Percentiles rank a stretch among this genome's conserved stretches.
Conservation (phyloP, 1,284 basidiomycete species). For the Abortiporus biennis region DNA sequence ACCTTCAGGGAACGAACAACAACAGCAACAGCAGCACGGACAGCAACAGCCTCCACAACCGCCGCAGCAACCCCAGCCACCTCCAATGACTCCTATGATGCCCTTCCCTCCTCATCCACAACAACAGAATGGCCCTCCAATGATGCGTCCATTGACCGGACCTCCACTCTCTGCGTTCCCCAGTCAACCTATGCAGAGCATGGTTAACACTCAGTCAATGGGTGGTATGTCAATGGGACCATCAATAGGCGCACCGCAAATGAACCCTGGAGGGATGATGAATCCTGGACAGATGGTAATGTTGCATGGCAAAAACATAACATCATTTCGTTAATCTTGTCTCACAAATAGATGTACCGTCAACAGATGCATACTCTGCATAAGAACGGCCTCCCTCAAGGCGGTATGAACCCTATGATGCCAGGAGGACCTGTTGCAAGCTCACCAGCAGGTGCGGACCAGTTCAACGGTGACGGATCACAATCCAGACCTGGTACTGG, state of each 20-base stretch:
- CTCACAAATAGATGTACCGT: no score
- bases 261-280: slow-evolving; percentile 8
- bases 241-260: slow-evolving; percentile 14
- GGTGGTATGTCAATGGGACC: slow-evolving; percentile 19
- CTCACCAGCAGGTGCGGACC: slow-evolving; percentile 17
- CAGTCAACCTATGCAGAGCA: slow-evolving; percentile 21
- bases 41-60: slow-evolving; percentile 17
- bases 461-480: slow-evolving; percentile 9
- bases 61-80: slow-evolving; percentile 5
- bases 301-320: slow-evolving; percentile 18
- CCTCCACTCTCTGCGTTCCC: slow-evolving; percentile 28
- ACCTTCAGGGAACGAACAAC: slow-evolving; percentile 37
- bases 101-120: slow-evolving; percentile 15
- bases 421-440: slow-evolving; percentile 11
- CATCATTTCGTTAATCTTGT: no score
- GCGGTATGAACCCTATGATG: slow-evolving; percentile 13
- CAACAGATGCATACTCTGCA: slow-evolving; percentile 30
- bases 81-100: slow-evolving; percentile 16
- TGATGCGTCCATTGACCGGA: slow-evolving; percentile 18
- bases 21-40: slow-evolving; percentile 24
- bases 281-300: slow-evolving; percentile 9
- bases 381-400: slow-evolving; percentile 21
- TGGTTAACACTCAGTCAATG: slow-evolving; percentile 26
- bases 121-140: slow-evolving; percentile 13
- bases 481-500: slow-evolving; percentile 13